These are phyloP conservation scores for Zangia roseola DNA, from an alignment of 768 basidiomycete species.

Conservation along the genomic window DNA sequence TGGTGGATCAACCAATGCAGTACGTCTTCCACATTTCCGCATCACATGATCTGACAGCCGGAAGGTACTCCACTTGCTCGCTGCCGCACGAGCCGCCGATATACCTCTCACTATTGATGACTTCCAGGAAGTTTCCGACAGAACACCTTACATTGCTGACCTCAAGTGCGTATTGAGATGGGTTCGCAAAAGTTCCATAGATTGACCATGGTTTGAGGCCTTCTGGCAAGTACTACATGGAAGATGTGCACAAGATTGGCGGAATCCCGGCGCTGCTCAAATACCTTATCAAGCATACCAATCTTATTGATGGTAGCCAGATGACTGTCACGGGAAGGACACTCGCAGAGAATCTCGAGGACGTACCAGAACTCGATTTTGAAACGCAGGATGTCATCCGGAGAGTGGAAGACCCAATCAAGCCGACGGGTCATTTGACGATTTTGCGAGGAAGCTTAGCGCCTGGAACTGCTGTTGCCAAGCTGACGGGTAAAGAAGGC, in stretches of 20 bases:
- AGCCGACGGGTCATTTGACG: conserved; percentile 80
- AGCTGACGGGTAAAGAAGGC: conserved; percentile 93
- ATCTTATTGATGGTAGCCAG: conserved; percentile 77
- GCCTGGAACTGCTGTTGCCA: conserved; percentile 85
- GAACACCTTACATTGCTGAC: conserved; percentile 83
- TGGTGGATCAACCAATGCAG: conserved; percentile 88
- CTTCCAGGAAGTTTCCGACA: conserved; percentile 78
- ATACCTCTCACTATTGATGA: conserved; percentile 77
- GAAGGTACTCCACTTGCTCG: conserved; percentile 79
- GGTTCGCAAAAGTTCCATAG: background rate
- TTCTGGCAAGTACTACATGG: conserved; percentile 87
- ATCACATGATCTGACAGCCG: conserved; percentile 4
- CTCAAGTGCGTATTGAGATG: conserved; percentile 51
- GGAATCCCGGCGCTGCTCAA: conserved; percentile 84
- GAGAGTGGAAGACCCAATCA: conserved; percentile 75
- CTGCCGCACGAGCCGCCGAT: conserved; percentile 82
- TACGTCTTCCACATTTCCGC: conserved; percentile 32
- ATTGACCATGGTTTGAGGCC: conserved; percentile 44
- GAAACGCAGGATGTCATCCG: conserved; percentile 75
- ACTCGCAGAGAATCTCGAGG: conserved; percentile 80
- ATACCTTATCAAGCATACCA: conserved; percentile 74
- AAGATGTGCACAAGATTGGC: conserved; percentile 83
- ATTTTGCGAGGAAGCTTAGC: conserved; percentile 89
- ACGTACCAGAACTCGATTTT: conserved; percentile 71
- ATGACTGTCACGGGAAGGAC: conserved; percentile 92